phyloP scores from a whole-genome alignment of 805 yeast species.

The Candida xiaguanensis region DNA sequence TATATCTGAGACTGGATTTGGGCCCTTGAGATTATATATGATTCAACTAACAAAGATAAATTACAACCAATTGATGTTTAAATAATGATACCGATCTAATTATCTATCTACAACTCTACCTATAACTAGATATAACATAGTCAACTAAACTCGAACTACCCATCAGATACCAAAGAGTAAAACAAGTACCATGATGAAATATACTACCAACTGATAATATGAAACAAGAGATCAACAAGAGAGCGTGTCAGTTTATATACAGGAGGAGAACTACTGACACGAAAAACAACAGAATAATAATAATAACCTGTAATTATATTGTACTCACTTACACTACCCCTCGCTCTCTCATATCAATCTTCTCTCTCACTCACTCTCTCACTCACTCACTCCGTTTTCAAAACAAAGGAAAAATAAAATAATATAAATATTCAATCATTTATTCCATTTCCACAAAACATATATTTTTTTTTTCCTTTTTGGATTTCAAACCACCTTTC shows the following conservation, averaged over 20 bases:
- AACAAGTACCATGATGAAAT: background rate
- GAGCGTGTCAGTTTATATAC: background rate
- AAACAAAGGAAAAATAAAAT: background rate
- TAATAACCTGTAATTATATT: too few species aligned
- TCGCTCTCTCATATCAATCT: background rate
- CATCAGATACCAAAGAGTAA: too few species aligned
- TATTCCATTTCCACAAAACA: background rate
- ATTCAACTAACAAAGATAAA: too few species aligned
- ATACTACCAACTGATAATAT: background rate
- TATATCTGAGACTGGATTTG: background rate
- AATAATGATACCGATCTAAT: too few species aligned
- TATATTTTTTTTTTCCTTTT: conserved; percentile 3
- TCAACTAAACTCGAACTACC: too few species aligned
- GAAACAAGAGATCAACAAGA: background rate
- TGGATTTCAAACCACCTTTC: background rate
- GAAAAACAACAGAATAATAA: too few species aligned
- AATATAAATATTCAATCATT: conserved; percentile 7
- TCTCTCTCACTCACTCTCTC: conserved; percentile 1
- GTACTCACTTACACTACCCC: background rate
- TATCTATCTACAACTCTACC: too few species aligned
- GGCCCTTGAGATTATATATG: too few species aligned
- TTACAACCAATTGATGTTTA: too few species aligned
- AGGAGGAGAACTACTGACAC: background rate
- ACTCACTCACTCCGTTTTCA: background rate
- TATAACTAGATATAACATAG: too few species aligned